Evolutionary conservation across 495 filamentous ascomycete genomes (phyloP).

Genomic region (Coniosporium apollinis): DNA sequence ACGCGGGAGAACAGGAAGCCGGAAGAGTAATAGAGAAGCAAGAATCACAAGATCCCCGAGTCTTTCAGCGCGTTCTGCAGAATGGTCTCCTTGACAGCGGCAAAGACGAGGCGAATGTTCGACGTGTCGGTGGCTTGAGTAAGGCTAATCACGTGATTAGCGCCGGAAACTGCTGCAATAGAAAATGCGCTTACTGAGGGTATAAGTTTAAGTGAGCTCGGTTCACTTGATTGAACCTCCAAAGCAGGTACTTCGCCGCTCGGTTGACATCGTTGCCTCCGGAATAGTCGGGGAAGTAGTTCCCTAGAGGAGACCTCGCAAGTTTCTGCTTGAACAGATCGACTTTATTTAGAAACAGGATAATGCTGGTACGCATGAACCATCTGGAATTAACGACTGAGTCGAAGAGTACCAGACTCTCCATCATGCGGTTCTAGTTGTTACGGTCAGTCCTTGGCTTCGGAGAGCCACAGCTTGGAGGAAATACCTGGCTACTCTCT

Average conservation of each 20-base stretch:
- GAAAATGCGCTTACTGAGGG: slow-evolving; percentile 69
- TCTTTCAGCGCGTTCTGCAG: slow-evolving; percentile 96
- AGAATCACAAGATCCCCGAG: slow-evolving; percentile 73
- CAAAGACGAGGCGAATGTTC: slow-evolving; percentile 94
- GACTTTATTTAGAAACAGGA: slow-evolving; percentile 96
- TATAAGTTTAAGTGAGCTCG: slow-evolving; percentile 90
- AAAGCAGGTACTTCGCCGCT: slow-evolving; percentile 91
- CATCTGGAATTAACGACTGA: slow-evolving; percentile 97
- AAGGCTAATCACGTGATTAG: slow-evolving; percentile 44
- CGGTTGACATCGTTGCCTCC: slow-evolving; percentile 95
- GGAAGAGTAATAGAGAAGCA: background rate
- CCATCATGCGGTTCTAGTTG: slow-evolving; percentile 92
- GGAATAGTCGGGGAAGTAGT: slow-evolving; percentile 95
- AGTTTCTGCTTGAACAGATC: slow-evolving; percentile 95
- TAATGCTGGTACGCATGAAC: slow-evolving; percentile 98
- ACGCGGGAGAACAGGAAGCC: too few relatives aligned
- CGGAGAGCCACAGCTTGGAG: background rate
- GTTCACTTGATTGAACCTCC: slow-evolving; percentile 98
- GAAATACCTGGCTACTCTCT: slow-evolving; percentile 80
- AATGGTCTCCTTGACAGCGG: slow-evolving; percentile 96
- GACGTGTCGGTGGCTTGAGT: slow-evolving; percentile 98
- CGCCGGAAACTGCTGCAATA: too few relatives aligned
- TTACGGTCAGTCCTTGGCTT: slow-evolving; percentile 1
- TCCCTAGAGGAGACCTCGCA: slow-evolving; percentile 68
- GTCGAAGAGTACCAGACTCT: slow-evolving; percentile 92